Evolutionary conservation across 2,329 filamentous ascomycete species (phyloP).

Genomic region (Pseudonectria foliicola): DNA sequence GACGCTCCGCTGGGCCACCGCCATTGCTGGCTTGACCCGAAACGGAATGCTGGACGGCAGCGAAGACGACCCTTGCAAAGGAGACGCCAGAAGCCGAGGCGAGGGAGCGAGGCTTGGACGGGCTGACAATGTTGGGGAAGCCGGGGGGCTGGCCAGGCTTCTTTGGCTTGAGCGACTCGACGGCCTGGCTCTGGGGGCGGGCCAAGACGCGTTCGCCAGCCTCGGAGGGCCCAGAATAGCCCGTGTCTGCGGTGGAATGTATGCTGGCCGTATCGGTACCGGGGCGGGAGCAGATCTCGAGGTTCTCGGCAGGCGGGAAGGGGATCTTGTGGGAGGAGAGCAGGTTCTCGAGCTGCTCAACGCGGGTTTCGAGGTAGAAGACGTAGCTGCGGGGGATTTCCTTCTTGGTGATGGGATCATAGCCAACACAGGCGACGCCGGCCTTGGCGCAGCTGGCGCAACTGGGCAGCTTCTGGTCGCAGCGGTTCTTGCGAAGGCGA

Average conservation of each 20-base stretch:
- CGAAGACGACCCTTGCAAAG: slow-evolving; percentile 89
- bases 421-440: slow-evolving; percentile 85
- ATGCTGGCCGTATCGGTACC: slow-evolving; percentile 30
- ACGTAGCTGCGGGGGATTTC: slow-evolving; percentile 94
- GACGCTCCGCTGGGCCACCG: slow-evolving; percentile 28
- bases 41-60: slow-evolving; percentile 73
- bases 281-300: slow-evolving; percentile 55
- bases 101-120: slow-evolving; percentile 71
- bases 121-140: slow-evolving; percentile 71
- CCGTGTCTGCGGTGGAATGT: slow-evolving; percentile 25
- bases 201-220: slow-evolving; percentile 15
- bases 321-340: slow-evolving; percentile 62
- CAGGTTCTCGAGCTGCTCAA: slow-evolving; percentile 74
- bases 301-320: slow-evolving; percentile 63
- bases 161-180: slow-evolving; percentile 28
- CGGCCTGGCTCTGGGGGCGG: slow-evolving; percentile 23
- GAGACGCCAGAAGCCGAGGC: slow-evolving; percentile 87
- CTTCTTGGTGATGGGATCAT: slow-evolving; percentile 92
- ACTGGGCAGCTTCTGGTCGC: slow-evolving; percentile 85
- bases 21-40: slow-evolving; percentile 43
- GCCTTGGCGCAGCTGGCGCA: slow-evolving; percentile 92
- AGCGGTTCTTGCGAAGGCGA: slow-evolving; percentile 85
- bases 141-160: slow-evolving; percentile 27
- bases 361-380: slow-evolving; percentile 83
- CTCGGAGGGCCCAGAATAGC: slow-evolving; percentile 29